Base-by-base conservation (phyloP, 805 yeast species). In the Teunomyces gatunensis region DNA sequence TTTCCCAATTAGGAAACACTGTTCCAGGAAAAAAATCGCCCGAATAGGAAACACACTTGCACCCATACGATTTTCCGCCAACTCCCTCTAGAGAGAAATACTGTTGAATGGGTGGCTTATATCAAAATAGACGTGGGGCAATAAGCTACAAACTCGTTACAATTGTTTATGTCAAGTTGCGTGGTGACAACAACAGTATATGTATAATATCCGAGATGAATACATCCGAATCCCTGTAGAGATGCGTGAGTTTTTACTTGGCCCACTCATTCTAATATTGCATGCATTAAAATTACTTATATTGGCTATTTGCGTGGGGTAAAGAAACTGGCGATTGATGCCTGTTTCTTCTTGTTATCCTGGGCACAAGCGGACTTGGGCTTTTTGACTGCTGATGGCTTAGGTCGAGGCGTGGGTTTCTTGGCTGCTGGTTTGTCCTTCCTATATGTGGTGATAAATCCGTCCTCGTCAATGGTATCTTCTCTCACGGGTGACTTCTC, bases 271-370 rank as follows among this genome's bases (percentile, higher is more conserved):
- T 23, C 5, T 23, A 23, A 9, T 7, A 25, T 9, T 25, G 27
- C 4, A 6, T n/a, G 18, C 11, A 32, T 32, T 32, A 13, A 13
- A 10, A 13, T 32, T 13, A 12, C 34, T 32, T 36, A 27, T 11
- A 28, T 28, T 28, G 17, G 27, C 34, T 51, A 43, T 28, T 68
- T 65, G 57, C 73, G 73, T 5, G 73, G 73, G 55, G 28, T 23
- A 23, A 78, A 79, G 54, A 79, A 79, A 51, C 64, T 77, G 75
- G 76, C 65, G 35, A 78, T 58, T 1, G 79, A 73, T 5, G 74
- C 51, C 50, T 78, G 78, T 42, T 74, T 65, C 55, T 69, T 67
- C 48, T 65, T 58, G 10, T 48, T 46, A 17, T 45, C 46, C n/a
- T 21, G 20, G 29, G 46, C 42, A 23, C 39, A 27, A 12, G 51